A percentile compares a stretch with the other conserved stretches of the same genome.
phyloP scores from a whole-genome alignment of 768 basidiomycete genomes.

The Boletus reticuloceps region DNA sequence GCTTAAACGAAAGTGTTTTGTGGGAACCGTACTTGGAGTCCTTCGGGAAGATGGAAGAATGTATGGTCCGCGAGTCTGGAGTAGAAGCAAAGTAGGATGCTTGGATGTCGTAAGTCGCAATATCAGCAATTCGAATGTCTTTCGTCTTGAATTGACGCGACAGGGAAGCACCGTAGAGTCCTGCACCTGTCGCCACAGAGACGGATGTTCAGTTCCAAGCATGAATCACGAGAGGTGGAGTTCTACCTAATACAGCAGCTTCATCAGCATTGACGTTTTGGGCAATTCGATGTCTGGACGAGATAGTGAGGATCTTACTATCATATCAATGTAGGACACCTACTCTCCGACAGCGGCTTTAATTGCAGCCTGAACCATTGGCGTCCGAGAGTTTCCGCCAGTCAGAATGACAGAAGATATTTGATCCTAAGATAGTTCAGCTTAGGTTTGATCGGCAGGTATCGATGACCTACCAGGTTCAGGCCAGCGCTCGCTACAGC shows the following conservation, averaged over 20 bases:
- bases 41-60: slow-evolving; percentile 71
- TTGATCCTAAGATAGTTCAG: slow-evolving; percentile 54
- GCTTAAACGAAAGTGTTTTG: slow-evolving; percentile 85
- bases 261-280: slow-evolving; percentile 97
- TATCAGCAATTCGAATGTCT: slow-evolving; percentile 81
- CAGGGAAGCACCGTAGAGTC: slow-evolving; percentile 85
- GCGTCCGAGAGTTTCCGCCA: slow-evolving; percentile 86
- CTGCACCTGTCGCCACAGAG: slow-evolving; percentile 55
- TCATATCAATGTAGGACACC: slow-evolving; percentile 26
- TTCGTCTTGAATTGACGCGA: slow-evolving; percentile 95
- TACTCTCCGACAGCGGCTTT: slow-evolving; percentile 76
- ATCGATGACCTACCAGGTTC: slow-evolving; percentile 48
- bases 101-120: slow-evolving; percentile 71
- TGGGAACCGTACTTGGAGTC: slow-evolving; percentile 76
- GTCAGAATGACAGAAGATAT: slow-evolving; percentile 89
- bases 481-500: slow-evolving; percentile 68
- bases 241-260: slow-evolving; percentile 79
- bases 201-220: slow-evolving; percentile 1
- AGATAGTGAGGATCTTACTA: background rate
- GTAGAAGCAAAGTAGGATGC: slow-evolving; percentile 71
- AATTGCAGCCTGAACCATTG: slow-evolving; percentile 87
- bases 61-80: slow-evolving; percentile 59
- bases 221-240: background rate
- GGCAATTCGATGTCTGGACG: slow-evolving; percentile 72
- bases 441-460: background rate